Percentiles rank a stretch among this genome's conserved stretches.
phyloP scores from a whole-genome alignment of 208 protist genomes.

The Crithidia acanthocephali region DNA sequence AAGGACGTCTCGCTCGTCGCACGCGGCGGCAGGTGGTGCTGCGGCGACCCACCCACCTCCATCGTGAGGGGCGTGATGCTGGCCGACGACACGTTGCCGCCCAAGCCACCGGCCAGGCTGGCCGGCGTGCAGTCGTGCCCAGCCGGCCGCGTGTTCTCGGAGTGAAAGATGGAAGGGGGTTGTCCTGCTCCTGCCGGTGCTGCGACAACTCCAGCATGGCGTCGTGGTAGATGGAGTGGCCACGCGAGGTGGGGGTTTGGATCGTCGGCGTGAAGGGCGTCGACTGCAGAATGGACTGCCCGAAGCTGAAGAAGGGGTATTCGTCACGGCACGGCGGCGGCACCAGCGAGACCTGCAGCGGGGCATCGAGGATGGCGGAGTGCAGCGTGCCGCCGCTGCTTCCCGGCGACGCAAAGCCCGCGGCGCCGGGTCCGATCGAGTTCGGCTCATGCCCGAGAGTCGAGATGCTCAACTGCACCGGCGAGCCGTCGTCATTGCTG shows the following conservation, averaged over 20 bases:
- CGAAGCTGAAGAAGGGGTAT: constrained; percentile 29
- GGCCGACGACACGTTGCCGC: not conserved
- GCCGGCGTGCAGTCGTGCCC: constrained; percentile 2
- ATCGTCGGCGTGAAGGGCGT: constrained; percentile 22
- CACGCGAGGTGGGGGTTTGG: constrained; percentile 11
- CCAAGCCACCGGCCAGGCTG: not conserved
- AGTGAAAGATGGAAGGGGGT: constrained; percentile 16
- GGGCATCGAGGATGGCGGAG: constrained; percentile 37
- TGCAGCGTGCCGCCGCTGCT: constrained; percentile 3
- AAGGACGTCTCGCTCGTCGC: constrained; percentile 2
- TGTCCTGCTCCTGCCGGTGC: constrained; percentile 23
- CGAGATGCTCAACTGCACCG: constrained; percentile 29
- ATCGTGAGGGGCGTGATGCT: constrained; percentile 9
- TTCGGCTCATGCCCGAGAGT: constrained; percentile 23
- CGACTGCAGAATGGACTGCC: constrained; percentile 33
- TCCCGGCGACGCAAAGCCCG: constrained; percentile 8
- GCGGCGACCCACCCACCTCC: not conserved
- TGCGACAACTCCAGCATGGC: constrained; percentile 25
- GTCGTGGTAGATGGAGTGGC: constrained; percentile 34
- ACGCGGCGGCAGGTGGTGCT: not conserved
- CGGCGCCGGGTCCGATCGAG: constrained; percentile 4
- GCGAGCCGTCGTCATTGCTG: constrained; percentile 21
- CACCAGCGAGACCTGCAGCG: constrained; percentile 34
- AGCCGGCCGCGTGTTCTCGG: not conserved
- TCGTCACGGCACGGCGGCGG: constrained; percentile 22